Conservation (phyloP, 1,284 basidiomycete genomes). For the Somion occarium region DNA sequence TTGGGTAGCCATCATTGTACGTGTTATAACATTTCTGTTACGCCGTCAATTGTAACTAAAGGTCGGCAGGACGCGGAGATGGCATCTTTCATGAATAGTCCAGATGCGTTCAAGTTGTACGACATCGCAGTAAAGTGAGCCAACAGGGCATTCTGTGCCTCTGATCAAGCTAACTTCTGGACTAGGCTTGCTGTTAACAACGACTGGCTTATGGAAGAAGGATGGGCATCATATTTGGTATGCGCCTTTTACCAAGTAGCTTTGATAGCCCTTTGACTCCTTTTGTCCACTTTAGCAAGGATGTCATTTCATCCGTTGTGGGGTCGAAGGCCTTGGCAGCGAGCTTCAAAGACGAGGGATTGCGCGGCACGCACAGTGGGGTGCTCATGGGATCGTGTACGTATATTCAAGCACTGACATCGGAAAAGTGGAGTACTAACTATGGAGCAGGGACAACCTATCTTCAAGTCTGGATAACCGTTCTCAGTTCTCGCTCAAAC, state of each 20-base stretch:
- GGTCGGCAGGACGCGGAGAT: slow-evolving; percentile 56
- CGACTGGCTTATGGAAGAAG: slow-evolving; percentile 67
- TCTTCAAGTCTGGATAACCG: slow-evolving; percentile 40
- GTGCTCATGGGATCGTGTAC: slow-evolving; percentile 65
- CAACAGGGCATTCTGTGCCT: neutral
- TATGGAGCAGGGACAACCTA: slow-evolving; percentile 42
- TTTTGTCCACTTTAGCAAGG: slow-evolving; percentile 47
- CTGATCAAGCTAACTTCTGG: neutral
- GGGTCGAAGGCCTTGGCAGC: slow-evolving; percentile 58
- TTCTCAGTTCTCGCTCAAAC: slow-evolving; percentile 43
- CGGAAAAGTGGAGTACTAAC: slow-evolving; percentile 4
- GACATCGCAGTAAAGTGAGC: slow-evolving; percentile 61
- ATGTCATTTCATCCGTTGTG: slow-evolving; percentile 60
- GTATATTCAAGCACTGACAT: slow-evolving; percentile 19
- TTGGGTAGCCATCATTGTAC: slow-evolving; percentile 63
- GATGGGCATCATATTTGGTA: slow-evolving; percentile 61
- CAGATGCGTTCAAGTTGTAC: slow-evolving; percentile 58
- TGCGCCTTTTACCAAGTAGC: slow-evolving; percentile 11
- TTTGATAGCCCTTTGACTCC: slow-evolving; percentile 5
- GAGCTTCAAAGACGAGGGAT: slow-evolving; percentile 65
- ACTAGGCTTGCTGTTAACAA: slow-evolving; percentile 55
- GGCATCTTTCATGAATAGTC: slow-evolving; percentile 48
- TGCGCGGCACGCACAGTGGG: slow-evolving; percentile 62
- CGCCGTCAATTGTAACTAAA: slow-evolving; percentile 1
- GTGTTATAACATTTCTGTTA: slow-evolving; percentile 18